Percentiles rank a stretch among this genome's conserved stretches.
These are phyloP conservation scores for Lablab purpureus DNA, from an alignment of 306 rosid genomes.

Conservation along the genomic window DNA sequence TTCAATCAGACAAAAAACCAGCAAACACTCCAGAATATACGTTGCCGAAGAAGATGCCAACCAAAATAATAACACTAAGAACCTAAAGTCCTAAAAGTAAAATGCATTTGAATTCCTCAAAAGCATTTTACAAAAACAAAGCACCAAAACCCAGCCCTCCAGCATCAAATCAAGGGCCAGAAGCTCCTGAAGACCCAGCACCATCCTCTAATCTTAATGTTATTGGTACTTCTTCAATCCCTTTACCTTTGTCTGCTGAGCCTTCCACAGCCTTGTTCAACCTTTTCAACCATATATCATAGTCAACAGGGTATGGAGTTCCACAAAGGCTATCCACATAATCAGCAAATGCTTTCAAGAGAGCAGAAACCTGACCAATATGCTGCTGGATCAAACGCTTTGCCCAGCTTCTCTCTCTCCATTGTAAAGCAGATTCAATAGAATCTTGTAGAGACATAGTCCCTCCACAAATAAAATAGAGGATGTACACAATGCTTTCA, in stretches of 20 bases:
- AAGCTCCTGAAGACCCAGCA: conserved; percentile 87
- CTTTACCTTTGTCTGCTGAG: conserved; percentile 73
- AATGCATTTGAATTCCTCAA: conserved; percentile 51
- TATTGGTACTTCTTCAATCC: conserved; percentile 69
- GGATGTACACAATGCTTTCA: conserved; percentile 81
- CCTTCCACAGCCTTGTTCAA: conserved; percentile 74
- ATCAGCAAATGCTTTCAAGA: conserved; percentile 93
- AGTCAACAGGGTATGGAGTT: conserved; percentile 85
- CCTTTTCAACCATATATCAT: conserved; percentile 89
- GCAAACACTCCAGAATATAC: conserved; percentile 47
- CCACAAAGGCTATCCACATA: conserved; percentile 96
- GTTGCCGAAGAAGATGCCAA: conserved; percentile 29
- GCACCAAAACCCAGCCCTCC: conserved; percentile 39
- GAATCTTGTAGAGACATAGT: conserved; percentile 79
- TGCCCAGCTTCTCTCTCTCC: conserved; percentile 90
- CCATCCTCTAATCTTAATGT: conserved; percentile 73
- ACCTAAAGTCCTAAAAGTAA: conserved; percentile 44
- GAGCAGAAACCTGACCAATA: conserved; percentile 82
- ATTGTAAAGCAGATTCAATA: conserved; percentile 89
- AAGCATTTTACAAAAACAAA: conserved; percentile 50
- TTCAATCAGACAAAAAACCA: conserved; percentile 31
- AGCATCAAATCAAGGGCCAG: conserved; percentile 55
- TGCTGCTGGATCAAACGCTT: conserved; percentile 76
- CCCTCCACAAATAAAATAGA: conserved; percentile 75
- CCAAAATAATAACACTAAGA: conserved; percentile 39